Evolutionary conservation across 2,329 filamentous ascomycete species (phyloP).

Genomic region (Exophiala lecanii-corni): DNA sequence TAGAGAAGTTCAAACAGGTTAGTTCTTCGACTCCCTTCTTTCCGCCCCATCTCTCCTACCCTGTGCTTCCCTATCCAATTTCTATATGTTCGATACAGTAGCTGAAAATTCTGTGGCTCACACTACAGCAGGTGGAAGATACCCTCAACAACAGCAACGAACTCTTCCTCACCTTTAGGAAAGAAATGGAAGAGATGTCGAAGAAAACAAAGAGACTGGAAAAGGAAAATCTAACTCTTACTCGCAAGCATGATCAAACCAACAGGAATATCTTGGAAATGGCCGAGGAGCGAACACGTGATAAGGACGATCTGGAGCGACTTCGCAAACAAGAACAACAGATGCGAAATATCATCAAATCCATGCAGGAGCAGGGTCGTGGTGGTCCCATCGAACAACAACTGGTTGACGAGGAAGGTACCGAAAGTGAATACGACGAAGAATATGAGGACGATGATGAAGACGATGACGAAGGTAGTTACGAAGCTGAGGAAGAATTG

Average conservation of each 20-base stretch:
- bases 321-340: slow-evolving; percentile 83
- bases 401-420: slow-evolving; percentile 50
- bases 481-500: slow-evolving; percentile 53
- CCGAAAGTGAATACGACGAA: slow-evolving; percentile 50
- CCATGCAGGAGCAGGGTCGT: slow-evolving; percentile 91
- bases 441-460: slow-evolving; percentile 57
- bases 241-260: slow-evolving; percentile 87
- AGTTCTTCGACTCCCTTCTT: slow-evolving; percentile 34
- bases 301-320: slow-evolving; percentile 70
- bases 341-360: slow-evolving; percentile 88
- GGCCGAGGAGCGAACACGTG: slow-evolving; percentile 83
- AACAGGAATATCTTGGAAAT: slow-evolving; percentile 95
- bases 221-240: slow-evolving; percentile 89
- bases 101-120: slow-evolving; percentile 25
- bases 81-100: slow-evolving; percentile 24
- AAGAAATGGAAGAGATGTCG: slow-evolving; percentile 99
- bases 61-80: background rate
- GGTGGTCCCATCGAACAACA: slow-evolving; percentile 56
- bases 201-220: slow-evolving; percentile 97
- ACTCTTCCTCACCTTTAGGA: slow-evolving; percentile 90
- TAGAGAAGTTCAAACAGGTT: slow-evolving; percentile 99
- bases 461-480: slow-evolving; percentile 55
- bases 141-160: slow-evolving; percentile 98
- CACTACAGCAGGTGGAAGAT: slow-evolving; percentile 76
- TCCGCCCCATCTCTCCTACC: slow-evolving; percentile 19